phyloP scores from a whole-genome alignment of 768 basidiomycete species.

The Pleurotus platypus region DNA sequence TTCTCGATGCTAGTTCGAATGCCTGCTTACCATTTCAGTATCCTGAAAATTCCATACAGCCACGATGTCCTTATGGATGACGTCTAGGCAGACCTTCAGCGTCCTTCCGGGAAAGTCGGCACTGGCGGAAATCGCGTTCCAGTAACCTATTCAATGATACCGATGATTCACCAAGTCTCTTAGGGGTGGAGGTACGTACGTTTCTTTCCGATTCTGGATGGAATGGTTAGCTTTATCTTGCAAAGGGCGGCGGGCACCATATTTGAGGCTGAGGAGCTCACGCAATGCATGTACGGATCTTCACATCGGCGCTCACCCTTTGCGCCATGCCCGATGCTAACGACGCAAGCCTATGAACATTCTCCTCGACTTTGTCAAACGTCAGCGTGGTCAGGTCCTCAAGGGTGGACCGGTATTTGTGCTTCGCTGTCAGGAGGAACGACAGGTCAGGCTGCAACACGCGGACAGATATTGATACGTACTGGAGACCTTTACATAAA shows the following conservation, averaged over 20 bases:
- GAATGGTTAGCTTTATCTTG: neutral
- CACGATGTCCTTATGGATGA: slow-evolving; percentile 21
- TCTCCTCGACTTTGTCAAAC: slow-evolving; percentile 2
- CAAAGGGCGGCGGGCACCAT: neutral
- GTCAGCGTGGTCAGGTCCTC: slow-evolving; percentile 6
- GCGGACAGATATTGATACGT: neutral
- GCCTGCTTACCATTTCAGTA: slow-evolving; percentile 13
- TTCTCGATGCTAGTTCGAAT: neutral
- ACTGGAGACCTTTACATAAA: slow-evolving; percentile 3
- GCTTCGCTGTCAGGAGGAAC: neutral
- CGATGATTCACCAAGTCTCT: neutral
- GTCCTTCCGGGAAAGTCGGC: slow-evolving; percentile 16
- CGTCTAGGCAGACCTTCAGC: slow-evolving; percentile 17
- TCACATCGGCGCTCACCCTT: slow-evolving; percentile 16
- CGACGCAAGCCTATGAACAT: slow-evolving; percentile 14
- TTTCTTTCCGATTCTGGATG: slow-evolving; percentile 13
- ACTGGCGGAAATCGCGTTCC: slow-evolving; percentile 19
- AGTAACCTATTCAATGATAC: slow-evolving; percentile 17
- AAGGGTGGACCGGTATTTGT: neutral
- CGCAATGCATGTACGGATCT: slow-evolving; percentile 20
- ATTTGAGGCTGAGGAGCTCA: slow-evolving; percentile 9
- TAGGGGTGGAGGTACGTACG: neutral
- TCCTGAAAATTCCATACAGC: slow-evolving; percentile 21
- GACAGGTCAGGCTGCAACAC: neutral
- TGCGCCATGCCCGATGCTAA: slow-evolving; percentile 21